Conservation (phyloP, 371 early-diverging fungal genomes). For the Actinomortierella ambigua region DNA sequence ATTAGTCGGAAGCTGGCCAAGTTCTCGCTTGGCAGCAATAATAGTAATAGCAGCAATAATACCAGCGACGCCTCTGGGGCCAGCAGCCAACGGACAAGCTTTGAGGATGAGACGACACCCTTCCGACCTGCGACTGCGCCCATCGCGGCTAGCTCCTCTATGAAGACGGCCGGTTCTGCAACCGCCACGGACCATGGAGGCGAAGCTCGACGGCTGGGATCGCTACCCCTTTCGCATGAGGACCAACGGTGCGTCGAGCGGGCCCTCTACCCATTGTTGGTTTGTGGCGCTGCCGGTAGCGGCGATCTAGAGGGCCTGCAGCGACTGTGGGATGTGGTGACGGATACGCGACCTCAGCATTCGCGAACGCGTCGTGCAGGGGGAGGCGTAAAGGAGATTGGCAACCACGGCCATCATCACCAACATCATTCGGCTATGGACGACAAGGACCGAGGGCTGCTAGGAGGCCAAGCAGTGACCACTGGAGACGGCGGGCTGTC, state of each 20-base stretch:
- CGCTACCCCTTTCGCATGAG: conserved; percentile 22
- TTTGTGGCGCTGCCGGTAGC: conserved; percentile 88
- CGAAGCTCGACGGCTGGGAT: background rate
- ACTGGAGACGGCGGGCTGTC: conserved; percentile 48
- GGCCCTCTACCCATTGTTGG: conserved; percentile 79
- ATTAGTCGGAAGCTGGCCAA: too few species aligned
- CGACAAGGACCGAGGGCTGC: conserved; percentile 3
- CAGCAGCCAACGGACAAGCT: background rate
- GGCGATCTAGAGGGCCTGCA: conserved; percentile 83
- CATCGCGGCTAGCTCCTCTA: too few species aligned
- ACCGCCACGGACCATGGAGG: conserved; percentile 14
- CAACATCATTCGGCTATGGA: conserved; percentile 46
- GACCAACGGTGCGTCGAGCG: conserved; percentile 77
- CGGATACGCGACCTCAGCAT: conserved; percentile 43
- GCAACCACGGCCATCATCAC: conserved; percentile 19
- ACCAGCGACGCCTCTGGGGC: background rate
- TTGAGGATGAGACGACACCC: conserved; percentile 2
- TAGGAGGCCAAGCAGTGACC: conserved; percentile 50
- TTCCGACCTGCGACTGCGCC: background rate
- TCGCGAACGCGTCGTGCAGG: too few species aligned
- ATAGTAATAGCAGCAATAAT: conserved; percentile 6
- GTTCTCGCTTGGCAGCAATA: background rate
- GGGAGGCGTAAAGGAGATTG: conserved; percentile 9
- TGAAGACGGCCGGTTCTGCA: too few species aligned
- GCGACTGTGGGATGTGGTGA: conserved; percentile 58